Conservation (phyloP, 139 green algal genomes). For the Picochlorum sp. region DNA sequence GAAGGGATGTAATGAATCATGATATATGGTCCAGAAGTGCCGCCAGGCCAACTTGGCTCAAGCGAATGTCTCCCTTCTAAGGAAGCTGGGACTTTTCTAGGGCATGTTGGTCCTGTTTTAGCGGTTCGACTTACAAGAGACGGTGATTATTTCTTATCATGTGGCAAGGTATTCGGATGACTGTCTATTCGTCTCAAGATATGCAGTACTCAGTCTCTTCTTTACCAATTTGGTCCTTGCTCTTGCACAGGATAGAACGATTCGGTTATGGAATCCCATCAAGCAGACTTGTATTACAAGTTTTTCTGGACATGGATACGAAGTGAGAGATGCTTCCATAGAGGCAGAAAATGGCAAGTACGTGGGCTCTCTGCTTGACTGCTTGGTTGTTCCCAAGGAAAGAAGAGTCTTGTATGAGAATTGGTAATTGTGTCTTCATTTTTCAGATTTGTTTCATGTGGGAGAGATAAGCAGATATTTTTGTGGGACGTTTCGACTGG, state of each 20-base stretch:
- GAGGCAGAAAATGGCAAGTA: constrained; percentile 76
- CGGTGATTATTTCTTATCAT: constrained; percentile 74
- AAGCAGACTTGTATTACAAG: constrained; percentile 65
- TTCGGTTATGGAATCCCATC: constrained; percentile 80
- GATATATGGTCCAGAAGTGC: too few relatives aligned
- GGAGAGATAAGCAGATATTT: constrained; percentile 79
- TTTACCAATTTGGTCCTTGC: neutral
- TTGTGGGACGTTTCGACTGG: constrained; percentile 86
- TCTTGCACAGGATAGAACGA: constrained; percentile 59
- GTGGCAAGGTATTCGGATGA: constrained; percentile 68
- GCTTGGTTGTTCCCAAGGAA: neutral
- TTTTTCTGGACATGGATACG: constrained; percentile 80
- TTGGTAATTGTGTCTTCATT: neutral
- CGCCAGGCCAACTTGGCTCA: too few relatives aligned
- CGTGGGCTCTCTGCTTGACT: neutral
- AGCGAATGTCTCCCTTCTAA: constrained; percentile 3
- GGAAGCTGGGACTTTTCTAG: constrained; percentile 25
- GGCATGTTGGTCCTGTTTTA: constrained; percentile 74
- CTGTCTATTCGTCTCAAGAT: neutral
- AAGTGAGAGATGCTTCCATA: constrained; percentile 65
- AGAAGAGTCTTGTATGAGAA: neutral
- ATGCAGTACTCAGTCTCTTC: neutral
- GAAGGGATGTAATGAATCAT: too few relatives aligned
- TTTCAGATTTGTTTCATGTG: constrained; percentile 68
- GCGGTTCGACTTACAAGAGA: constrained; percentile 70